Evolutionary conservation across 2,329 filamentous ascomycete species (phyloP).

Genomic region (Fusarium vanettenii): DNA sequence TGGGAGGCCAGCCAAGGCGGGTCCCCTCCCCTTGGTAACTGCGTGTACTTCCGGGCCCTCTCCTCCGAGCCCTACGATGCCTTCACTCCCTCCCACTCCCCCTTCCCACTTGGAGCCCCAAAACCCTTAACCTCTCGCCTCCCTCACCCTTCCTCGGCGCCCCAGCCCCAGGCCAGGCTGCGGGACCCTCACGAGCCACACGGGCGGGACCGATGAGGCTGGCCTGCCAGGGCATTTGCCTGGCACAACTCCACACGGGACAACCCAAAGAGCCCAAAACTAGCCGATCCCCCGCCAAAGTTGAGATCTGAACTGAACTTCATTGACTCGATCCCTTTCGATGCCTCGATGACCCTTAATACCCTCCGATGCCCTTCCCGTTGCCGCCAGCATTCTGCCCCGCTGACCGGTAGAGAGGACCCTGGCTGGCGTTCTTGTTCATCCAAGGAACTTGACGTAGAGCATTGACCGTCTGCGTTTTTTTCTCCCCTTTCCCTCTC

Average conservation of each 20-base stretch:
- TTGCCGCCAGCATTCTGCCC: constrained; percentile 16
- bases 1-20: constrained; percentile 8
- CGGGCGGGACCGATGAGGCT: constrained; percentile 41
- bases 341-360: constrained; percentile 30
- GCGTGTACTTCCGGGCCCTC: constrained; percentile 20
- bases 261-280: constrained; percentile 25
- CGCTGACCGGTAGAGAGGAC: constrained; percentile 27
- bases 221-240: constrained; percentile 29
- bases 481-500: not conserved
- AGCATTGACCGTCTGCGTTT: constrained; percentile 21
- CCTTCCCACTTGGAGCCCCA: not conserved
- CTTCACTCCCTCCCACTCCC: constrained; percentile 16
- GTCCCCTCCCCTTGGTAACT: constrained; percentile 1
- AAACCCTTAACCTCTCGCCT: constrained; percentile 21
- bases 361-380: constrained; percentile 22
- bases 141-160: constrained; percentile 13
- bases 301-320: constrained; percentile 39
- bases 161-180: constrained; percentile 20
- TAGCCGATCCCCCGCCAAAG: constrained; percentile 39
- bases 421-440: constrained; percentile 16
- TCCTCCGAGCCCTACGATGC: constrained; percentile 22
- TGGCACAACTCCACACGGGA: constrained; percentile 15
- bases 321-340: constrained; percentile 34
- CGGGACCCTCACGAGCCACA: constrained; percentile 35
- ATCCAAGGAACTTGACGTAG: constrained; percentile 35